Evolutionary conservation across 2,329 filamentous ascomycete species (phyloP).

Genomic region (Nemania bipapillata): DNA sequence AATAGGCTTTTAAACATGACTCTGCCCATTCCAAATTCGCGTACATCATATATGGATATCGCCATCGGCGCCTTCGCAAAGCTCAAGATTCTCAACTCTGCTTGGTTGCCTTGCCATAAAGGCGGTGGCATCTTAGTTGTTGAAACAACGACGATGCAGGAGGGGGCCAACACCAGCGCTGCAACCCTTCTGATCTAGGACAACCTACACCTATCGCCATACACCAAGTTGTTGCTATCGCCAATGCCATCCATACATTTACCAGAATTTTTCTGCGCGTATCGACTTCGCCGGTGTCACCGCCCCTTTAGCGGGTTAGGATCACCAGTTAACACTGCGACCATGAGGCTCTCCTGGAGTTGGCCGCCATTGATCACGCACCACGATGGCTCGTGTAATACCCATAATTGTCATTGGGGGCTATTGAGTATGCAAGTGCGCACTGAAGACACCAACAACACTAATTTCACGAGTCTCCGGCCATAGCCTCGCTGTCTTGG

Average conservation of each 20-base stretch:
- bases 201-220: slow-evolving; percentile 19
- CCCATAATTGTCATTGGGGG: not conserved
- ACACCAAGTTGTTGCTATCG: slow-evolving; percentile 10
- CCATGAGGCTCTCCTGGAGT: slow-evolving; percentile 11
- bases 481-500: not conserved
- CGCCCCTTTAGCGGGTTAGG: not conserved
- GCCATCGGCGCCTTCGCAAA: not conserved
- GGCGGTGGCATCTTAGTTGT: not conserved
- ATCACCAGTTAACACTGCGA: not conserved
- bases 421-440: not conserved
- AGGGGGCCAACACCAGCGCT: slow-evolving; percentile 4
- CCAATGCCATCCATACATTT: slow-evolving; percentile 6
- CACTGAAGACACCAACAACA: not conserved
- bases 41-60: not conserved
- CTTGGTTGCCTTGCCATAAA: slow-evolving; percentile 15
- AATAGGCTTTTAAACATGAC: not conserved
- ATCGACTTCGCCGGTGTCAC: not conserved
- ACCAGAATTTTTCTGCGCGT: not conserved
- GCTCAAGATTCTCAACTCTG: not conserved
- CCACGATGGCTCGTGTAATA: not conserved
- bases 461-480: not conserved
- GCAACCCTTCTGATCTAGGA: not conserved
- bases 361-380: not conserved
- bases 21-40: not conserved
- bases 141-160: not conserved